A percentile compares a stretch with the other conserved stretches of the same genome.
phyloP scores from a whole-genome alignment of 352 stramenopile species.

The Globisporangium acanthophoron region DNA sequence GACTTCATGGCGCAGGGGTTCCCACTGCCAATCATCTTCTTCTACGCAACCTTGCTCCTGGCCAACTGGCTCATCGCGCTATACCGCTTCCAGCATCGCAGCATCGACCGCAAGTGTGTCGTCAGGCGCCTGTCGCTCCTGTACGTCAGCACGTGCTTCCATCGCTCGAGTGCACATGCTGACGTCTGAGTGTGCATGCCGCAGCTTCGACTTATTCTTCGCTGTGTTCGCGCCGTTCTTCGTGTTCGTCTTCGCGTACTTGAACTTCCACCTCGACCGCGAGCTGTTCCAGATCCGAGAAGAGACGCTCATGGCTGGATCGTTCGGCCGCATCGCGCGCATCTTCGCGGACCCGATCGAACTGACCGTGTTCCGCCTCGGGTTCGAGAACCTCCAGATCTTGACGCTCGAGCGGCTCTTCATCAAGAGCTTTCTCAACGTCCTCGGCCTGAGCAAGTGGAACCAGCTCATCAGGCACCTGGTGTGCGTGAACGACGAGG shows the following conservation, averaged over 20 bases:
- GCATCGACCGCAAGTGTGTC: slow-evolving; percentile 7
- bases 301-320: slow-evolving; percentile 8
- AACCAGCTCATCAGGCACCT: slow-evolving; percentile 18
- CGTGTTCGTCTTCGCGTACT: slow-evolving; percentile 17
- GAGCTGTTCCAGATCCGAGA: slow-evolving; percentile 2
- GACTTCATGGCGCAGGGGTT: slow-evolving; percentile 20
- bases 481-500: slow-evolving; percentile 5
- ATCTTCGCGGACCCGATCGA: slow-evolving; percentile 22
- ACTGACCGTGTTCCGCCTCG: slow-evolving; percentile 15
- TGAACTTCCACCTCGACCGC: slow-evolving; percentile 20
- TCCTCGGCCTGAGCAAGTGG: slow-evolving; percentile 19
- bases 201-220: slow-evolving; percentile 25
- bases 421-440: slow-evolving; percentile 16
- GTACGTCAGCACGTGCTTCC: background rate
- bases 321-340: slow-evolving; percentile 15
- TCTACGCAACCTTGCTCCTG: slow-evolving; percentile 17
- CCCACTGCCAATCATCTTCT: slow-evolving; percentile 17
- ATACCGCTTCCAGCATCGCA: slow-evolving; percentile 19
- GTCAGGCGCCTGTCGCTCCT: slow-evolving; percentile 18
- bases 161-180: background rate
- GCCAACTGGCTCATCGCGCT: slow-evolving; percentile 22
- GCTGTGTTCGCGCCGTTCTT: slow-evolving; percentile 23
- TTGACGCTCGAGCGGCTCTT: slow-evolving; percentile 9
- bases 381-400: slow-evolving; percentile 12
- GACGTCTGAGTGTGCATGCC: background rate